These are phyloP conservation scores for Hirsutella minnesotensis DNA, from an alignment of 2,329 filamentous ascomycete species.

Conservation along the genomic window DNA sequence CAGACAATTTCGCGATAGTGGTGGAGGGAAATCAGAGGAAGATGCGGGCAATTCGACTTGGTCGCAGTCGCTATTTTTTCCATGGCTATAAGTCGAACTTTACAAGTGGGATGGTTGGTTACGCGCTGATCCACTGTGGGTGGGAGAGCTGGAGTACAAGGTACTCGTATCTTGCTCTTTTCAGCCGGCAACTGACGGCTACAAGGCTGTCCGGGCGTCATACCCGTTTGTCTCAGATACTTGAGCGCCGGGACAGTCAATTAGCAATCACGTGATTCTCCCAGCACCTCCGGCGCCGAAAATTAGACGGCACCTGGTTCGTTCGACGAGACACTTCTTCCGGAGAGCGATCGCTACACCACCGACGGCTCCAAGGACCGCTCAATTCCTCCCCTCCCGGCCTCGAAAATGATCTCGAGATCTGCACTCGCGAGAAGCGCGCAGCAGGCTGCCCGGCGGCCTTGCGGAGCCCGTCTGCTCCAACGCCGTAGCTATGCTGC, in stretches of 20 bases:
- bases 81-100: constrained; percentile 6
- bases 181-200: too few relatives aligned
- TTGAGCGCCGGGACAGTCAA: not conserved
- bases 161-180: not conserved
- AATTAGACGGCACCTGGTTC: constrained; percentile 31
- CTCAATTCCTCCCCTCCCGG: constrained; percentile 44
- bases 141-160: not conserved
- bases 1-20: too few relatives aligned
- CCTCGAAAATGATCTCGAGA: constrained; percentile 51
- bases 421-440: constrained; percentile 45
- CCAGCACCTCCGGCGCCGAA: constrained; percentile 22
- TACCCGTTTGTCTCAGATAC: not conserved
- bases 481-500: constrained; percentile 47
- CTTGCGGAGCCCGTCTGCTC: constrained; percentile 42
- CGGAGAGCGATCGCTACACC: constrained; percentile 23
- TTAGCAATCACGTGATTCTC: constrained; percentile 22
- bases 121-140: not conserved
- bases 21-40: constrained; percentile 1
- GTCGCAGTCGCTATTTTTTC: constrained; percentile 4
- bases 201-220: too few relatives aligned
- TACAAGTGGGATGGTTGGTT: constrained; percentile 8
- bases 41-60: not conserved
- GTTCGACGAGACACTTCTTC: constrained; percentile 30
- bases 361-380: constrained; percentile 30
- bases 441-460: constrained; percentile 45